Conservation (phyloP, 306 rosid species). For the Urtica urens region DNA sequence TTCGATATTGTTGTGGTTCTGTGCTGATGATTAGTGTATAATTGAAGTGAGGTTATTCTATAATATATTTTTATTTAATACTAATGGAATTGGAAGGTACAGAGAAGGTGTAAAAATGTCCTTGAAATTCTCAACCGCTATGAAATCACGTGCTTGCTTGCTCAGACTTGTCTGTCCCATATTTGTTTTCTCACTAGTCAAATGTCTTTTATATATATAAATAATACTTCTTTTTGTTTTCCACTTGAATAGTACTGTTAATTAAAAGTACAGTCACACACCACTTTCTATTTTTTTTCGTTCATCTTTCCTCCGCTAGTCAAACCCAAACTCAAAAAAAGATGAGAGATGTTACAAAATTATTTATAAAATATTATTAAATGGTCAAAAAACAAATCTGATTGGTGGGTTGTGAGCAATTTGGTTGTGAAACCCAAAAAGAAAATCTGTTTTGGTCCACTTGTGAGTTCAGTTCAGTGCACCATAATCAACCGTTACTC, state of each 20-base stretch:
- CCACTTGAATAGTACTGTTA: constrained; percentile 12
- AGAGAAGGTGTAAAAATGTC: constrained; percentile 17
- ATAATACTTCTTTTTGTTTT: neutral
- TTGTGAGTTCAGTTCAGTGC: constrained; percentile 5
- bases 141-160: constrained; percentile 52
- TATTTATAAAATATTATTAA: constrained; percentile 3
- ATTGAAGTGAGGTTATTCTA: neutral
- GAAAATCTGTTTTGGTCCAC: constrained; percentile 11
- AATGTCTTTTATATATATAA: too few relatives aligned
- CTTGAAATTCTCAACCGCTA: constrained; percentile 33
- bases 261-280: neutral
- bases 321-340: constrained; percentile 33
- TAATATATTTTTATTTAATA: neutral
- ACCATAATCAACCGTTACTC: neutral
- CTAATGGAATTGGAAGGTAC: neutral
- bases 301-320: constrained; percentile 10
- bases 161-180: constrained; percentile 27
- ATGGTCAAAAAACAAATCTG: constrained; percentile 14
- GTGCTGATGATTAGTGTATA: constrained; percentile 1
- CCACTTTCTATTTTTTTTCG: neutral
- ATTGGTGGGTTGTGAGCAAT: constrained; percentile 19
- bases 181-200: constrained; percentile 1
- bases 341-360: constrained; percentile 14
- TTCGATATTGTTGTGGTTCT: too few relatives aligned
- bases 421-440: constrained; percentile 24